phyloP scores from a whole-genome alignment of 148 eudicot species.

The Fallopia convolvulus region DNA sequence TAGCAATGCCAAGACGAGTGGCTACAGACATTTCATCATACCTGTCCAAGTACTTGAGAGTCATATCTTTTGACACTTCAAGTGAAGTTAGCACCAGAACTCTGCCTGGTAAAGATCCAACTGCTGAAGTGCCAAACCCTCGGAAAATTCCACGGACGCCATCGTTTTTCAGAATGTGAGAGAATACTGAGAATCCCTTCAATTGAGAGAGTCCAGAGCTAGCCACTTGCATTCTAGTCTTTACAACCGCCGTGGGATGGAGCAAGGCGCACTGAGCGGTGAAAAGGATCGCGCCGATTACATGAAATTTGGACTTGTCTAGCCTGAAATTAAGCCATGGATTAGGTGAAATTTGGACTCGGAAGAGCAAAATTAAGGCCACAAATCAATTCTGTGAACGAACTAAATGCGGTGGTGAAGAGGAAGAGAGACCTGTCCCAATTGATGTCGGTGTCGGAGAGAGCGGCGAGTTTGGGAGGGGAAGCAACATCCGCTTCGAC shows the following conservation, averaged over 20 bases:
- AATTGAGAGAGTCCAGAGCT: constrained; percentile 34
- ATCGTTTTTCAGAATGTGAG: constrained; percentile 42
- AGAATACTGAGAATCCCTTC: constrained; percentile 42
- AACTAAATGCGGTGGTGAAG: too few relatives aligned
- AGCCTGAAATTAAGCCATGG: constrained; percentile 24
- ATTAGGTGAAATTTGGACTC: background rate
- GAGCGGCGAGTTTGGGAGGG: constrained; percentile 26
- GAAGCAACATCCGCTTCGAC: constrained; percentile 23
- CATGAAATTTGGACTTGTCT: constrained; percentile 43
- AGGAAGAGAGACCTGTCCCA: constrained; percentile 36
- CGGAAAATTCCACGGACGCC: constrained; percentile 67
- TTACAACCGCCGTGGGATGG: constrained; percentile 66
- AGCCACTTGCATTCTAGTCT: constrained; percentile 78
- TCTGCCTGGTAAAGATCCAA: constrained; percentile 68
- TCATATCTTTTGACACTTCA: constrained; percentile 62
- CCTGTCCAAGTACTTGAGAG: constrained; percentile 43
- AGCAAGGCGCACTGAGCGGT: constrained; percentile 59
- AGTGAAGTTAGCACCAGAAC: constrained; percentile 59
- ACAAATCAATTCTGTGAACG: too few relatives aligned
- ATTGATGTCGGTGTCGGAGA: constrained; percentile 42
- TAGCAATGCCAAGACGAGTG: constrained; percentile 59
- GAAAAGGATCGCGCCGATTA: constrained; percentile 65
- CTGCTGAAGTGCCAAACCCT: constrained; percentile 74
- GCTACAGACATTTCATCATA: constrained; percentile 50
- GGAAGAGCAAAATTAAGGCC: too few relatives aligned